Percentiles rank a stretch among this genome's conserved stretches.
phyloP scores from a whole-genome alignment of 192 early-diverging fungal genomes.

The Funneliformis mosseae region DNA sequence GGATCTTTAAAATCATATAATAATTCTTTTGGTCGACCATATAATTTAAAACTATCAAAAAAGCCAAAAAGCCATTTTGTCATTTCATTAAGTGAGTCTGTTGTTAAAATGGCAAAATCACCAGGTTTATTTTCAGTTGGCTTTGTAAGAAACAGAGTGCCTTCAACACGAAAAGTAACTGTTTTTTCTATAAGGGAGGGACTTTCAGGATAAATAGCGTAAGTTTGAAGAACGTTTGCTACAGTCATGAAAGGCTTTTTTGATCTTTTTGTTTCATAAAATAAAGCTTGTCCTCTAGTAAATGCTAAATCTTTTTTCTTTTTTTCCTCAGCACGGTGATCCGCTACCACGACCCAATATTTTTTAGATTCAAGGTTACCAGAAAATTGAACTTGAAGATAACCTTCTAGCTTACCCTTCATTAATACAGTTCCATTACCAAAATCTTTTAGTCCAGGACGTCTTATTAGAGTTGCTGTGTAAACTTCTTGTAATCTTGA shows the following conservation, averaged over 20 bases:
- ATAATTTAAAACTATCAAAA: constrained; percentile 49
- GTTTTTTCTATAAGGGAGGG: constrained; percentile 45
- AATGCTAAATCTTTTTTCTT: constrained; percentile 53
- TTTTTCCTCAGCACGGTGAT: constrained; percentile 53
- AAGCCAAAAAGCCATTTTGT: constrained; percentile 46
- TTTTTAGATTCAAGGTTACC: constrained; percentile 52
- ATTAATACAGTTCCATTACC: constrained; percentile 55
- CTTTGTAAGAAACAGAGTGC: constrained; percentile 35
- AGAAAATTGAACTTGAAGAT: constrained; percentile 56
- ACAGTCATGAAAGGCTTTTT: constrained; percentile 53
- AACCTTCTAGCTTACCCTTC: constrained; percentile 57
- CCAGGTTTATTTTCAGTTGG: constrained; percentile 16
- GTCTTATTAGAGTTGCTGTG: constrained; percentile 56
- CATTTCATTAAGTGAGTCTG: constrained; percentile 40
- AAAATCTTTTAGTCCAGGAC: constrained; percentile 47
- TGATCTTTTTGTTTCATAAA: constrained; percentile 54
- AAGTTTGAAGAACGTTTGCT: constrained; percentile 57
- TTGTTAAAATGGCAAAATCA: constrained; percentile 38
- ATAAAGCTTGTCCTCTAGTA: constrained; percentile 50
- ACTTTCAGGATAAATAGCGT: constrained; percentile 57
- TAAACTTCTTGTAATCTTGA: constrained; percentile 77
- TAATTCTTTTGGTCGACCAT: constrained; percentile 45
- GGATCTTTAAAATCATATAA: constrained; percentile 40
- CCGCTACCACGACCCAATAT: constrained; percentile 55
- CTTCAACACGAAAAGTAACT: constrained; percentile 46